Percentiles rank a stretch among this genome's conserved stretches.
Evolutionary conservation across 176 grass and related monocot genomes (phyloP).

Genomic region (Carex myosuroides): DNA sequence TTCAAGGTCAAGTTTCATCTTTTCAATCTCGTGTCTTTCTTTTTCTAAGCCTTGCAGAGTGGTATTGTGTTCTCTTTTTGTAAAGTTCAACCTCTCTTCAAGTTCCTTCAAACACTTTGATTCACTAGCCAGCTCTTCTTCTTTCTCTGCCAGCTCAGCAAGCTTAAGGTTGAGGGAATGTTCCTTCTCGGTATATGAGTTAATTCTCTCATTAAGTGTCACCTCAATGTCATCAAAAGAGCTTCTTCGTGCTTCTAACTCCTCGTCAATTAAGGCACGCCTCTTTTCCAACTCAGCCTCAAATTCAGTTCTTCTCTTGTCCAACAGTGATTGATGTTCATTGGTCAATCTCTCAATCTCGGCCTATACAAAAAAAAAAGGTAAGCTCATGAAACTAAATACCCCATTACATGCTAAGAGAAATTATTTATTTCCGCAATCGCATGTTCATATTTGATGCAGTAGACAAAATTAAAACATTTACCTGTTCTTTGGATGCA

Average conservation of each 20-base stretch:
- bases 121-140: slow-evolving; percentile 42
- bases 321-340: slow-evolving; percentile 46
- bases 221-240: slow-evolving; percentile 44
- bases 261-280: slow-evolving; percentile 38
- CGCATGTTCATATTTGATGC: neutral
- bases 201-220: slow-evolving; percentile 39
- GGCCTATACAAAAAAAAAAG: slow-evolving; percentile 33
- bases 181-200: slow-evolving; percentile 30
- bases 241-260: slow-evolving; percentile 27
- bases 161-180: slow-evolving; percentile 27
- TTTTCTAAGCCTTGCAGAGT: slow-evolving; percentile 36
- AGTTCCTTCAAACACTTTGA: slow-evolving; percentile 44
- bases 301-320: slow-evolving; percentile 51
- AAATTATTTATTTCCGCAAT: neutral
- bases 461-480: neutral
- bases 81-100: slow-evolving; percentile 31
- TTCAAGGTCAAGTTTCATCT: slow-evolving; percentile 58
- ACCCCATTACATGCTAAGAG: slow-evolving; percentile 5
- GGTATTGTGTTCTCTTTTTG: slow-evolving; percentile 21
- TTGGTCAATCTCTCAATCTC: slow-evolving; percentile 61
- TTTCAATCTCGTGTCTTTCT: slow-evolving; percentile 47
- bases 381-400: slow-evolving; percentile 5
- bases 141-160: slow-evolving; percentile 44
- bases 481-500: slow-evolving; percentile 65
- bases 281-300: slow-evolving; percentile 54